Base-by-base conservation (phyloP, 1,139 yeast genomes). In the Suhomyces choctaworum region DNA sequence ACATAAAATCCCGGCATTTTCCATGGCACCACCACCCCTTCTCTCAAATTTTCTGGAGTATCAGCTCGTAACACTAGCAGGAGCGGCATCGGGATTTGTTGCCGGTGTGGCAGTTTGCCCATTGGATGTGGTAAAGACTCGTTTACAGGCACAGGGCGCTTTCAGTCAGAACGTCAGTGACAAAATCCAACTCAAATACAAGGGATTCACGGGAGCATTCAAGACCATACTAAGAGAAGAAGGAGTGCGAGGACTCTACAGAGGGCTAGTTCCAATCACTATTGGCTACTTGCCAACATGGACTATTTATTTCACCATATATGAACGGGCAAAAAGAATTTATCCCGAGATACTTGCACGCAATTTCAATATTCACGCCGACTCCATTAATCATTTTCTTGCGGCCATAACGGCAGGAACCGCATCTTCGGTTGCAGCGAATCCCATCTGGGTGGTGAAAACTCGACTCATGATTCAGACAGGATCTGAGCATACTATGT, bases 391-490 rank as follows among this genome's bases (percentile, higher is more conserved):
- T 29, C 92, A 88, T 60, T 82, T 90, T 40, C 66, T 78, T 39
- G 78, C 95, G 27, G 97, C 98, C 1, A 73, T 90, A 36, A 76
- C 90, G 4, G 96, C 97, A 1, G 99, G 98, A 13, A 78, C 87
- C 46, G 77, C 82, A 7, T 85, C 96, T 3, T 84, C 97, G 0
- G 70, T 88, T n/a, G 64, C 82, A 7, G 94, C 96, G 0, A 94
- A 92, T 59, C 98, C 98, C 6, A 86, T 92, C 22, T 92, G 98
- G 98, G 97, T 92, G 21, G 88, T 92, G 25, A 92, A 92, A 58
- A 92, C 98, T 1, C 66, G 98, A 51, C 65, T 92, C 34, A 92
- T 92, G 97, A 70, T 90, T 25, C 97, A 90, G 60, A 80, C 82
- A 25, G 80, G 76, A 12, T 45, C 45, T 25, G 40, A 32, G n/a